Conservation (phyloP, 164 flowering plant genomes). For the Tetracentron sinense region DNA sequence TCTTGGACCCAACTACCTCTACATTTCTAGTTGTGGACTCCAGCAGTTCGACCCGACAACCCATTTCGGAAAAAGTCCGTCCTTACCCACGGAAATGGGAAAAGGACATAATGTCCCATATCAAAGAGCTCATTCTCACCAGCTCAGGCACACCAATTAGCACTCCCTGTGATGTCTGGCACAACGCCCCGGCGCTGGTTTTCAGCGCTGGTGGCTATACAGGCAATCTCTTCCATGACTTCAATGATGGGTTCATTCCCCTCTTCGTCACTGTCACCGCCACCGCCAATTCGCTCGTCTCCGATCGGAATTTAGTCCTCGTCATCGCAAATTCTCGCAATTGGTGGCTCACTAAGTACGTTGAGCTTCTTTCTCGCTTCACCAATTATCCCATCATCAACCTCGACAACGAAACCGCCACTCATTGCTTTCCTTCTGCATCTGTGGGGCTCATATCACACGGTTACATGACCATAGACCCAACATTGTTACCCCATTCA, state of each 20-base stretch:
- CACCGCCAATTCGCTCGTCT: slow-evolving; percentile 29
- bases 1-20: slow-evolving; percentile 29
- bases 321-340: slow-evolving; percentile 27
- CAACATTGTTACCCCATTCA: slow-evolving; percentile 20
- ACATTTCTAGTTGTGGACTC: slow-evolving; percentile 22
- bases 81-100: slow-evolving; percentile 65
- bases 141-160: slow-evolving; percentile 5
- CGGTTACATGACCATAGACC: slow-evolving; percentile 39
- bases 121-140: slow-evolving; percentile 37
- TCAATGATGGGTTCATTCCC: slow-evolving; percentile 39
- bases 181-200: slow-evolving; percentile 32
- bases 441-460: slow-evolving; percentile 39
- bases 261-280: slow-evolving; percentile 44
- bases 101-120: slow-evolving; percentile 21
- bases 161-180: slow-evolving; percentile 29
- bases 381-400: slow-evolving; percentile 35
- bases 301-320: slow-evolving; percentile 22
- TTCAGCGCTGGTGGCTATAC: slow-evolving; percentile 42
- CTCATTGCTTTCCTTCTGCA: slow-evolving; percentile 50
- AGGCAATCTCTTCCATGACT: slow-evolving; percentile 46
- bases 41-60: neutral
- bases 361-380: slow-evolving; percentile 27
- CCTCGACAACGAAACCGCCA: slow-evolving; percentile 28
- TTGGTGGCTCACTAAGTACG: slow-evolving; percentile 55
- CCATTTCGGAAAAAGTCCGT: slow-evolving; percentile 19